Base-by-base conservation (phyloP, 2,329 filamentous ascomycete genomes). In the Polychaeton citri region DNA sequence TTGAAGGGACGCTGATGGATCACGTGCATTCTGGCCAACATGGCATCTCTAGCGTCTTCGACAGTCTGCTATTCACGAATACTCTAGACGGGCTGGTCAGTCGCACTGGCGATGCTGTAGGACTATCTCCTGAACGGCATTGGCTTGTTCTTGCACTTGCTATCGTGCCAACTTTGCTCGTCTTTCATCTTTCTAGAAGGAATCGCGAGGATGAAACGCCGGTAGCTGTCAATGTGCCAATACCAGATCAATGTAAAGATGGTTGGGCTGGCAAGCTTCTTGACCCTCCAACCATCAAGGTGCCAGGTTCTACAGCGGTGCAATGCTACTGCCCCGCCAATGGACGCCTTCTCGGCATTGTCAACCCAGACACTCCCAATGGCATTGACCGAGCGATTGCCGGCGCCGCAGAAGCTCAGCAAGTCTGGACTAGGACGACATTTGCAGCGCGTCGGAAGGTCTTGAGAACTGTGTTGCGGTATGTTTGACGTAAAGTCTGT, bases 281-380 rank as follows among this genome's bases (percentile, higher is more conserved):
- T 21, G 66, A 76, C 10, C 55, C 69, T 21, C 69, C 79, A 1
- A 66, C 65, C 13, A 65, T 85, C 54, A 81, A 78, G 61, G 68
- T 73, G n/a, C 55, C 73, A 1, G 76, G 75, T 12, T 76, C 75
- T 26, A 70, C 72, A 1, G 71, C 76, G 6, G 78, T 92, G 41
- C 81, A 84, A 61, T 92, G 84, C 62, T 90, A 90, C 58, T 81
- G 81, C 30, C 90, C 90, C 2, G 88, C 88, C 2, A 95, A 86
- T 17, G 90, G 90, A 43, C 73, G 81, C 51, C 73, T 84, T 40
- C 75, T 98, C 18, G 86, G 84, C 36, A 68, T 74, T 46, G 69
- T 88, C 58, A 83, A 81, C 57, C 83, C 88, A 13, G 75, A 78
- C 6, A 86, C 83, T 1, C 64, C 75, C 2, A 75, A 77, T 38